Evolutionary conservation across 148 eudicot species (phyloP), one percentile per base, ranked within the genome.

Genomic region (Rhododendron vialii): DNA sequence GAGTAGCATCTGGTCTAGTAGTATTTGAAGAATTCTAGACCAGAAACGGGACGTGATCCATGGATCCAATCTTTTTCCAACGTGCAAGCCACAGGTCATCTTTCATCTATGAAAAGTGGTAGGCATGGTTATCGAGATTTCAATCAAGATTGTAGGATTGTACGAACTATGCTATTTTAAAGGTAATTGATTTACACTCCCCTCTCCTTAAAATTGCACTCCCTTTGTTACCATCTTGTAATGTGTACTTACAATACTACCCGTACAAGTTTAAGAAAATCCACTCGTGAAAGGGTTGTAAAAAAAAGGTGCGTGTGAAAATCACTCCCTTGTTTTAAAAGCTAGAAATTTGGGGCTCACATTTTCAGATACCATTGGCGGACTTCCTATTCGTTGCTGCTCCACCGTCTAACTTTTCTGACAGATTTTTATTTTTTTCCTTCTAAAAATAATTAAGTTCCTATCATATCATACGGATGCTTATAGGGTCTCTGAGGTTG

Each of bases 401-500:
- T 47, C 50, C 12, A 47, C 12, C 12, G 2, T 47, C 50, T 47
- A 47, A 47, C 50, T 47, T 47, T 47, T 47, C 50, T 47, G 50
- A 47, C 12, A 47, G 50, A 9, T 47, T 47, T 47, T 47, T 47
- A 47, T 47, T 47, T 47, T 26, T 63, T 69, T 69, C 14, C 36
- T 69, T 3, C 36, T 26, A 69, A 30, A 9, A 30, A 9, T 28
- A 26, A 28, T 69, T 69, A 11, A 9, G 17, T 69, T 28, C 15
- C 6, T 69, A 30, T 73, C 2, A 14, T 28, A 14, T 74, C 28
- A 18, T 45, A 41, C 47, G 33, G n/a, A 38, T 78, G 53, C 28
- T 43, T 45, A 24, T 78, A 78, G 81, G 81, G 85, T 69, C 92
- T 82, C 83, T 96, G 89, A 92, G 99, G 87, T 80, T 96, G 91